Base-by-base conservation (phyloP, 805 yeast species). In the Hanseniaspora singularis region DNA sequence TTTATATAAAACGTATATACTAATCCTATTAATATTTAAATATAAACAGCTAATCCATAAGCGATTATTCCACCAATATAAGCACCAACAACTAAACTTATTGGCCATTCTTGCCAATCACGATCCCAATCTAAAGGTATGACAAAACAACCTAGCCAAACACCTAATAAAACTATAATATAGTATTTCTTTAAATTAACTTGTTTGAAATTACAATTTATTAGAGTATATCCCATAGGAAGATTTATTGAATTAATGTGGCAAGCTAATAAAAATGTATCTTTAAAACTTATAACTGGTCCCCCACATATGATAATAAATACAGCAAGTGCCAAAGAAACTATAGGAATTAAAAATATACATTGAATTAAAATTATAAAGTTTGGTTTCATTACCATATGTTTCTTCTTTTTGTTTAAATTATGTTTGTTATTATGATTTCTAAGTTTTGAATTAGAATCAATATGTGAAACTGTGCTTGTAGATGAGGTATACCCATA, bases 91-190 rank as follows among this genome's bases (percentile, higher is more conserved):
- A 89, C 67, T 36, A 89, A 70, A 0, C 97, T 89, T 46, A 86
- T 74, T 6, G 98, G 98, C 94, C 96, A 89, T 45, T 70, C 72
- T 63, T 89, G 98, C 98, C 98, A 89, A 22, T 81, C 84, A 55
- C 97, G 72, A 60, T 89, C 98, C 98, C 98, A 89, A 62, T 89
- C 98, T 50, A 92, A 69, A 0, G 97, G 96, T 50, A 92, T 87
- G 1, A 95, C 97, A 31, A 84, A 62, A 2, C 89, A 95, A 14
- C 97, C 96, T 1, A 86, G 53, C 97, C 97, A 89, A 6, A 88
- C 77, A 1, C 96, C 95, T 10, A 81, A 42, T 5, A 61, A 62
- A 8, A 65, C 57, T 22, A 58, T 48, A 11, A 62, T 53, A 20
- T 62, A 60, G 39, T 62, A 63, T 44, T 59, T 63, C 46, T 59